Base-by-base conservation (phyloP, 129 eudicot species). In the Ambrosia trifida region DNA sequence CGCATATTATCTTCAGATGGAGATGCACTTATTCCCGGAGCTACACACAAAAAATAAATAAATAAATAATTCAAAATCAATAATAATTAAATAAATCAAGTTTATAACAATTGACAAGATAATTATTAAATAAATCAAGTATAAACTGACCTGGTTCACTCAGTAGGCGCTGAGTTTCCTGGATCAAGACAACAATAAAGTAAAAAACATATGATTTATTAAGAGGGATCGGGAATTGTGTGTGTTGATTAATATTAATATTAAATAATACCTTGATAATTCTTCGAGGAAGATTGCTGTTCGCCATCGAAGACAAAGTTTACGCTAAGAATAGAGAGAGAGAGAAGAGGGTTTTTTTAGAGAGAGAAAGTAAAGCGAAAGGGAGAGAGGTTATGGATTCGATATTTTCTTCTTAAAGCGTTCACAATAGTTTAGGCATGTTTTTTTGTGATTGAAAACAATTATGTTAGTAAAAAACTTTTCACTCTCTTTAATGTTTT, bases 1-100 rank as follows among this genome's bases (percentile, higher is more conserved):
- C 87, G 83, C 87, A 83, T 83, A 36, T 83, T 83, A 74, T 83
- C 84, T 76, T 83, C 87, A n/a, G 87, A 79, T 47, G 87, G 87
- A 11, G 87, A 83, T 19, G 87, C 87, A 60, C 87, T 83, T 59
- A 83, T 83, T 45, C 87, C 87, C 28, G 87, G 87, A 67, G 87
- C 87, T 83, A 67, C 68, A 68, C 11, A 49, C 58, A 13, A 65
- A 73, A 20, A 50, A 69, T 35, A 6, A 32, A 71, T 0, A 58
- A 58, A 24, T 17, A 58, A 58, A 1, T 11, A 58, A 30, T 40
- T 30, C 10, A 77, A 72, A 40, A 8, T 40, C 44, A 40, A 2
- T 6, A 40, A 2, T 6, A 24, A 24, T 24, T 24, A 24, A 24
- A 24, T 24, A 24, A 24, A 24, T 24, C 28, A 24, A 24, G 28